Evolutionary conservation across 2,329 filamentous ascomycete genomes (phyloP).

Genomic region (Tolypocladium pustulatum): DNA sequence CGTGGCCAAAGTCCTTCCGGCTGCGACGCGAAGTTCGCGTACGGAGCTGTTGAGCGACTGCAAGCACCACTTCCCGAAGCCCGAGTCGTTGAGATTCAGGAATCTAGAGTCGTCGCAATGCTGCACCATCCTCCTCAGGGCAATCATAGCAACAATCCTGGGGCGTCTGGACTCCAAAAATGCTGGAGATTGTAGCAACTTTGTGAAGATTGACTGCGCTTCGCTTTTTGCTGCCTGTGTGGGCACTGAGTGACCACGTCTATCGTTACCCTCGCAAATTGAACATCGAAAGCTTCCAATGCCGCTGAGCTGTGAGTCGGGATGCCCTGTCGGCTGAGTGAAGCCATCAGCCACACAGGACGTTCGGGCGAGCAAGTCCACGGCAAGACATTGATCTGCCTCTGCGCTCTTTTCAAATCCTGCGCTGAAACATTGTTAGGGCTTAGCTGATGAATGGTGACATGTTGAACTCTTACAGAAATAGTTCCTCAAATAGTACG

Average conservation of each 20-base stretch:
- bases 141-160: conserved; percentile 61
- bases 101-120: conserved; percentile 52
- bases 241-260: background rate
- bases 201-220: conserved; percentile 33
- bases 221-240: conserved; percentile 17
- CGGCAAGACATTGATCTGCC: conserved; percentile 36
- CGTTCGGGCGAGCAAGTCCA: conserved; percentile 46
- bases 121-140: conserved; percentile 56
- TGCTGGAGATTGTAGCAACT: conserved; percentile 30
- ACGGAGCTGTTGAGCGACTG: conserved; percentile 73
- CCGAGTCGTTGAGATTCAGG: conserved; percentile 57
- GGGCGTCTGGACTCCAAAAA: conserved; percentile 47
- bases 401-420: conserved; percentile 37
- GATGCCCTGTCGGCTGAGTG: background rate
- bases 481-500: conserved; percentile 21
- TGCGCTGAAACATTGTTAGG: conserved; percentile 18
- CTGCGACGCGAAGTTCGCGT: conserved; percentile 73
- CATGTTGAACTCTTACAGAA: conserved; percentile 33
- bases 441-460: background rate
- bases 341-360: conserved; percentile 15
- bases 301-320: background rate
- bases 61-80: conserved; percentile 70
- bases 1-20: conserved; percentile 55
- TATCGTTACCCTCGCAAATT: conserved; percentile 12
- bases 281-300: conserved; percentile 7